These are phyloP conservation scores for Melastoma malabathricum DNA, from an alignment of 345 rosid species.

Conservation along the genomic window DNA sequence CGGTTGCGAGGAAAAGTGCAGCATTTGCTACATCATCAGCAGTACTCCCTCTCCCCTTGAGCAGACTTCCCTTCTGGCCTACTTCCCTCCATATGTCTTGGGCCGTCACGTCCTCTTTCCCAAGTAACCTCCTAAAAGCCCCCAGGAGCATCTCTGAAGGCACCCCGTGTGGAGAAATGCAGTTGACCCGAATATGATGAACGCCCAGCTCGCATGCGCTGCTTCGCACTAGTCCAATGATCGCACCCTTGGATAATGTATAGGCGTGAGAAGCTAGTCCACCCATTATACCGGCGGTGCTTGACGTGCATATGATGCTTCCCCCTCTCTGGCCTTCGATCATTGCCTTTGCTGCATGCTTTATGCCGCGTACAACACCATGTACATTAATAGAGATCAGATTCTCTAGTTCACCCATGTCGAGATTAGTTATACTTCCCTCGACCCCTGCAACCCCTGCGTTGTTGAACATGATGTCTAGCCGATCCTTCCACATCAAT, in stretches of 20 bases:
- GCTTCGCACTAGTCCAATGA: constrained; percentile 41
- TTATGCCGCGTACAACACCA: constrained; percentile 59
- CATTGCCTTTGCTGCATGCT: constrained; percentile 74
- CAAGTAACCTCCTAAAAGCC: constrained; percentile 29
- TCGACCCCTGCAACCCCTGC: constrained; percentile 31
- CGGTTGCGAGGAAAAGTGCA: constrained; percentile 56
- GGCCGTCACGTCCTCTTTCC: constrained; percentile 23
- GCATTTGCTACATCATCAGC: constrained; percentile 59
- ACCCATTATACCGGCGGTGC: constrained; percentile 68
- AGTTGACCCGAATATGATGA: constrained; percentile 62
- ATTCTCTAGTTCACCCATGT: constrained; percentile 28
- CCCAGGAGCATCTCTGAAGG: constrained; percentile 68
- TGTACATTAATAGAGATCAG: constrained; percentile 45
- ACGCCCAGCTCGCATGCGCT: constrained; percentile 62
- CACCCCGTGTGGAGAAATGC: constrained; percentile 84
- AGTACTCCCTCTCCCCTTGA: constrained; percentile 37
- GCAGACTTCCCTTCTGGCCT: constrained; percentile 48
- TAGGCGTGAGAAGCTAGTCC: constrained; percentile 72
- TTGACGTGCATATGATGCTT: constrained; percentile 60
- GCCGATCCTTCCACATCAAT: constrained; percentile 37
- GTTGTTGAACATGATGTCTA: constrained; percentile 39
- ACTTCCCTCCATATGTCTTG: constrained; percentile 42
- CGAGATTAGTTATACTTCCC: constrained; percentile 46
- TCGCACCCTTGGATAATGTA: constrained; percentile 55
- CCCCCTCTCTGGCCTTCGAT: constrained; percentile 39